A percentile compares a stretch with the other conserved stretches of the same genome.
These are phyloP conservation scores for Starmera dryadoides DNA, from an alignment of 805 yeast genomes.

Conservation along the genomic window DNA sequence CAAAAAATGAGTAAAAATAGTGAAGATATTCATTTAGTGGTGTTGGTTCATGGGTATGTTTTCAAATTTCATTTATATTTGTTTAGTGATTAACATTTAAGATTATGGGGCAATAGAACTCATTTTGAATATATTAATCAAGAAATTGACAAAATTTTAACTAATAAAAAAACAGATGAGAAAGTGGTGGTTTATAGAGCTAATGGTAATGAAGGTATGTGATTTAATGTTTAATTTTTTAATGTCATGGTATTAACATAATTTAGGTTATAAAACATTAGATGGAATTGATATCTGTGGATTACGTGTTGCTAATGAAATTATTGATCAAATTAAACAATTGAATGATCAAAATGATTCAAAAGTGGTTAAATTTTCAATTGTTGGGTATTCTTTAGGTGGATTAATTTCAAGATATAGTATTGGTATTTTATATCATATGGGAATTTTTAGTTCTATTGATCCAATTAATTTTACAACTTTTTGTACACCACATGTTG, in stretches of 20 bases:
- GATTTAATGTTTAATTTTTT: too few species aligned
- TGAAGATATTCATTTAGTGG: slow-evolving; percentile 42
- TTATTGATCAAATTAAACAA: slow-evolving; percentile 30
- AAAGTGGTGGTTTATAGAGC: slow-evolving; percentile 14
- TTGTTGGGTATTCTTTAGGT: slow-evolving; percentile 81
- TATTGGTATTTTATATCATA: slow-evolving; percentile 57
- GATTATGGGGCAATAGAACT: slow-evolving; percentile 70
- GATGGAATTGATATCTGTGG: slow-evolving; percentile 89
- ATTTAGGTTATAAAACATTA: slow-evolving; percentile 60
- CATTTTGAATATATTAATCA: slow-evolving; percentile 59
- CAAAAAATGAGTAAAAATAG: too few species aligned
- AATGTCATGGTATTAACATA: too few species aligned
- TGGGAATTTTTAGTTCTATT: slow-evolving; percentile 44
- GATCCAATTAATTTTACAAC: slow-evolving; percentile 54
- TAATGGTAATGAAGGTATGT: slow-evolving; percentile 13
- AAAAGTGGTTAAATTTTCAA: slow-evolving; percentile 57
- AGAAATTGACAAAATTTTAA: slow-evolving; percentile 30
- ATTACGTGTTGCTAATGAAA: slow-evolving; percentile 63
- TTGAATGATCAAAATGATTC: slow-evolving; percentile 18
- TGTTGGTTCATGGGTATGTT: slow-evolving; percentile 53
- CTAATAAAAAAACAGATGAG: slow-evolving; percentile 9
- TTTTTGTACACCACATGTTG: slow-evolving; percentile 67
- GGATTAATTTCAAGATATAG: slow-evolving; percentile 77
- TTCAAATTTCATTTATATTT: neutral
- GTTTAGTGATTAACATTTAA: slow-evolving; percentile 12